phyloP scores from a whole-genome alignment of 305 asterid species.

The Solanum hybrid region DNA sequence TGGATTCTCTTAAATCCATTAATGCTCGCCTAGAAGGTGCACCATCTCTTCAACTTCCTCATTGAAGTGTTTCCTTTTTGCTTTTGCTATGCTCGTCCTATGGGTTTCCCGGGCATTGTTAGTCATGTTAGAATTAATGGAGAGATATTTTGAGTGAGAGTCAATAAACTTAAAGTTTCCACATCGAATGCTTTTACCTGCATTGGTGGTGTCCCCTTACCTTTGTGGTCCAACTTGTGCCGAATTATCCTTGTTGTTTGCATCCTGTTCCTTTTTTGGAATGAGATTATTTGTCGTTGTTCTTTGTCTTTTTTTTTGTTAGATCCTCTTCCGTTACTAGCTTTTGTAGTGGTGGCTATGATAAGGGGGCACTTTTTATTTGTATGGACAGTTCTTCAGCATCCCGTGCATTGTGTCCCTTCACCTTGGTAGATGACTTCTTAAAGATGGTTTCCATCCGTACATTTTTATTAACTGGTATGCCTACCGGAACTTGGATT shows the following conservation, averaged over 20 bases:
- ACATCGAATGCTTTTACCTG: background rate
- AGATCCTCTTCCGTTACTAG: background rate
- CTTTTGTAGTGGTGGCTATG: background rate
- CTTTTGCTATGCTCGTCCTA: background rate
- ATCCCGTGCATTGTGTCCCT: background rate
- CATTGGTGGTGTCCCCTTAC: background rate
- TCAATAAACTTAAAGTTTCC: background rate
- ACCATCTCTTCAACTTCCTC: background rate
- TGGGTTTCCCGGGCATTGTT: background rate
- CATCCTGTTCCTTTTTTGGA: background rate
- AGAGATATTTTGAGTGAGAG: background rate
- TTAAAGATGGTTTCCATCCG: background rate
- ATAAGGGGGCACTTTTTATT: background rate
- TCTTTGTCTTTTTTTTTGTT: background rate
- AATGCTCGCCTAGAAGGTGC: background rate
- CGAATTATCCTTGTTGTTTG: background rate
- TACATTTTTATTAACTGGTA: background rate
- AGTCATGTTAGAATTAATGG: background rate
- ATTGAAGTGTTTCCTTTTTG: no score
- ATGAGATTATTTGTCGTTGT: background rate
- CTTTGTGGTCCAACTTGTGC: background rate
- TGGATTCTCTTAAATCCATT: background rate
- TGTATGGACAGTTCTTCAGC: background rate
- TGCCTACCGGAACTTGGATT: background rate
- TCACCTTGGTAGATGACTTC: background rate